Evolutionary conservation across 225 moss, liverwort and hornwort genomes (phyloP).

Genomic region (Pseudisothecium myosuroides): DNA sequence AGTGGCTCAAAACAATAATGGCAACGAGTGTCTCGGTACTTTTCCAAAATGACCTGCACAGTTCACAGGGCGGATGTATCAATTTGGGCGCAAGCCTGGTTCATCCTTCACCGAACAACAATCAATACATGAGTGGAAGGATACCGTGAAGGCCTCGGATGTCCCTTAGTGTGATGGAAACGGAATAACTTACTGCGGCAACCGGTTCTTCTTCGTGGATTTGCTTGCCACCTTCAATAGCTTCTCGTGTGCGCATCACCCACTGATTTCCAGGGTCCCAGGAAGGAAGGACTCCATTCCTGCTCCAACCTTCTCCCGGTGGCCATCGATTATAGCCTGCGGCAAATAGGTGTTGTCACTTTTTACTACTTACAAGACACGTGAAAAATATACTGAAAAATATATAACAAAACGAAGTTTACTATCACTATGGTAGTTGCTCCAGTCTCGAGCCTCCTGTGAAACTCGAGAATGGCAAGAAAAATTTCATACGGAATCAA

Average conservation of each 20-base stretch:
- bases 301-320: background rate
- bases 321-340: background rate
- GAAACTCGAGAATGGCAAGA: background rate
- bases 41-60: slow-evolving; percentile 48
- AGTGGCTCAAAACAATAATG: slow-evolving; percentile 60
- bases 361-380: background rate
- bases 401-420: background rate
- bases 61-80: background rate
- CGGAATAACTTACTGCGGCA: slow-evolving; percentile 34
- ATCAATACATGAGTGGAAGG: background rate
- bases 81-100: background rate
- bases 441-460: background rate
- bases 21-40: slow-evolving; percentile 39
- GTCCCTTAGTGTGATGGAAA: background rate
- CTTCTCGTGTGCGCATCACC: slow-evolving; percentile 22
- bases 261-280: slow-evolving; percentile 35
- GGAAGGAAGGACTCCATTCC: background rate
- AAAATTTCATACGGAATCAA: background rate
- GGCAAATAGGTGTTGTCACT: no score
- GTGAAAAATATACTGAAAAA: no score
- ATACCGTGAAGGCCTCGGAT: no score
- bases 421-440: background rate
- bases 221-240: slow-evolving; percentile 31
- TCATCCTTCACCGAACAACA: background rate
- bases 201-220: slow-evolving; percentile 61